Conservation (phyloP, 1,139 yeast genomes). For the Yamadazyma sp. region DNA sequence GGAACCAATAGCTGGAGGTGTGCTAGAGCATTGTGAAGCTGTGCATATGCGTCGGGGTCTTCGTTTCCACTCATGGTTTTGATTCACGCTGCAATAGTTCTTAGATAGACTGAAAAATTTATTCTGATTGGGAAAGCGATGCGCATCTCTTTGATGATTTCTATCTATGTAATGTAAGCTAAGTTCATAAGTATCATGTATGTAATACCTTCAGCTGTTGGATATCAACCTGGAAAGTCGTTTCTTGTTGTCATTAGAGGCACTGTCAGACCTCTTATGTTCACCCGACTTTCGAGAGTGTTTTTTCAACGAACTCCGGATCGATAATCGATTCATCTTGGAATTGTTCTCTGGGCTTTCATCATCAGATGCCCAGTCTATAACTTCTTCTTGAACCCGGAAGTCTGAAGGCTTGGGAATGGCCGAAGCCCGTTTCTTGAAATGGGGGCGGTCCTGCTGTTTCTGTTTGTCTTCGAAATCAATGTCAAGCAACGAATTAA, state of each 20-base stretch:
- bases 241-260: slow-evolving; percentile 20
- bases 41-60: neutral
- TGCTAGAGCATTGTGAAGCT: slow-evolving; percentile 2
- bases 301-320: slow-evolving; percentile 40
- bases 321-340: slow-evolving; percentile 42
- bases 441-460: slow-evolving; percentile 21
- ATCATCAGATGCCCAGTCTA: slow-evolving; percentile 51
- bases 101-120: neutral
- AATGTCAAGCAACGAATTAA: slow-evolving; percentile 34
- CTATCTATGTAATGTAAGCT: neutral
- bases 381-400: slow-evolving; percentile 44
- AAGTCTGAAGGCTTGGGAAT: slow-evolving; percentile 33
- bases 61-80: neutral
- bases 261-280: slow-evolving; percentile 32
- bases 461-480: slow-evolving; percentile 23
- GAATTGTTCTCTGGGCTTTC: slow-evolving; percentile 42
- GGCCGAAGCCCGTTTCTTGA: slow-evolving; percentile 35
- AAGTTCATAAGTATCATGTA: neutral
- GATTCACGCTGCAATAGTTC: neutral
- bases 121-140: slow-evolving; percentile 5
- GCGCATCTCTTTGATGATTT: slow-evolving; percentile 7
- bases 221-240: slow-evolving; percentile 14
- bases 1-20: slow-evolving; percentile 17
- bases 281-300: slow-evolving; percentile 35
- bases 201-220: neutral